These are phyloP conservation scores for Yamadazyma aaseri DNA, from an alignment of 1,139 yeast genomes.

Conservation along the genomic window DNA sequence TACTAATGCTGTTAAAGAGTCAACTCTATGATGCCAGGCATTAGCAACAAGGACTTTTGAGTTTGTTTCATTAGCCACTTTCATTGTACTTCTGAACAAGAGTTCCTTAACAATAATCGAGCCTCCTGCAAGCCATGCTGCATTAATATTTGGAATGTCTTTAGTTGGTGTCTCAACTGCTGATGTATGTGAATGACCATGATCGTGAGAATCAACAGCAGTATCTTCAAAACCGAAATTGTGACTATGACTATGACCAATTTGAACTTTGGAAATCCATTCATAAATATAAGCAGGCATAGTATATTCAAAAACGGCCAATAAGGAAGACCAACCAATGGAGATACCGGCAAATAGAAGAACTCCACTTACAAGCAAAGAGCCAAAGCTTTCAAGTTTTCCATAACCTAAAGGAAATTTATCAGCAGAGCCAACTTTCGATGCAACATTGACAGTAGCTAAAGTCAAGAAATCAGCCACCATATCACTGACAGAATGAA, in stretches of 20 bases:
- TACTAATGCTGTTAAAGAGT: constrained; percentile 85
- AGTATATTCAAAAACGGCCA: constrained; percentile 66
- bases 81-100: constrained; percentile 77
- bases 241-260: constrained; percentile 55
- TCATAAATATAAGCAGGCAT: constrained; percentile 54
- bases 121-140: constrained; percentile 94
- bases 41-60: constrained; percentile 92
- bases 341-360: constrained; percentile 84
- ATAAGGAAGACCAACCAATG: constrained; percentile 84
- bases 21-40: constrained; percentile 99
- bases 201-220: constrained; percentile 25
- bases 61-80: constrained; percentile 71
- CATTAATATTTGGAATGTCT: constrained; percentile 70
- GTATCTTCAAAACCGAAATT: constrained; percentile 12
- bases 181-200: constrained; percentile 23
- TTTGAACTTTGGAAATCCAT: constrained; percentile 45
- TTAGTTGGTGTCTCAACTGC: no score
- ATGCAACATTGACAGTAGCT: constrained; percentile 81
- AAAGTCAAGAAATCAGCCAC: constrained; percentile 86
- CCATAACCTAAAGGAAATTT: constrained; percentile 88
- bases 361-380: constrained; percentile 81
- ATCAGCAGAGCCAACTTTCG: constrained; percentile 57
- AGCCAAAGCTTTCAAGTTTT: constrained; percentile 87
- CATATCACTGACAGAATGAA: constrained; percentile 87
- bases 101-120: constrained; percentile 86